phyloP scores from a whole-genome alignment of 164 flowering plant species.

The Magnolia officinalis region DNA sequence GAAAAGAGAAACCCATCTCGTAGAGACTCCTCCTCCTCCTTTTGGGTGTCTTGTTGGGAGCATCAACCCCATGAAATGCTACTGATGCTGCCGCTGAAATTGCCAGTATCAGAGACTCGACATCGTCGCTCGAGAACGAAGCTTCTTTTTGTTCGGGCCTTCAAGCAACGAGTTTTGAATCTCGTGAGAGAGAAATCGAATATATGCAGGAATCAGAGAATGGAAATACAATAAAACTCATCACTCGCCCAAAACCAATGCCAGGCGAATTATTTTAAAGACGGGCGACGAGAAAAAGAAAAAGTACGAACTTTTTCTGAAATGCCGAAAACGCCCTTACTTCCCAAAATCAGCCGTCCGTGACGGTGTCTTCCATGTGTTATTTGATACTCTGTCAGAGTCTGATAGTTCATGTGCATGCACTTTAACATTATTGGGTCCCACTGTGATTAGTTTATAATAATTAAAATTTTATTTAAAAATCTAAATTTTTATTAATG shows the following conservation, averaged over 20 bases:
- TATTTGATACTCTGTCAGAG: too few relatives aligned
- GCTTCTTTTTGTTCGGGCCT: background rate
- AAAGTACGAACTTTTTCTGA: background rate
- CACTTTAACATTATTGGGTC: too few relatives aligned
- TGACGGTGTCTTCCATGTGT: too few relatives aligned
- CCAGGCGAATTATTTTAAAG: background rate
- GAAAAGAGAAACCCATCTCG: conserved; percentile 61
- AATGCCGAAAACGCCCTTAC: background rate
- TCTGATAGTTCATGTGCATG: too few relatives aligned
- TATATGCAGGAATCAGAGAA: background rate
- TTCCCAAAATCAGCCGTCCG: background rate
- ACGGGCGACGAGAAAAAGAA: background rate
- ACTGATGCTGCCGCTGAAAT: background rate
- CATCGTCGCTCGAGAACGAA: conserved; percentile 1
- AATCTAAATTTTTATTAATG: too few relatives aligned
- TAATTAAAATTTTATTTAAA: too few relatives aligned
- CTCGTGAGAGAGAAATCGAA: background rate
- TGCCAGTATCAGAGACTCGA: conserved; percentile 6
- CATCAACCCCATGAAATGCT: conserved; percentile 26
- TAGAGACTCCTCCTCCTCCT: conserved; percentile 50
- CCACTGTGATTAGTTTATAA: too few relatives aligned
- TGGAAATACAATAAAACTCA: background rate
- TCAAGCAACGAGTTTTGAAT: background rate
- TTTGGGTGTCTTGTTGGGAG: conserved; percentile 36
- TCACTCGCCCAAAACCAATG: background rate